These are phyloP conservation scores for Floccularia luteovirens DNA, from an alignment of 768 basidiomycete genomes.

Conservation along the genomic window DNA sequence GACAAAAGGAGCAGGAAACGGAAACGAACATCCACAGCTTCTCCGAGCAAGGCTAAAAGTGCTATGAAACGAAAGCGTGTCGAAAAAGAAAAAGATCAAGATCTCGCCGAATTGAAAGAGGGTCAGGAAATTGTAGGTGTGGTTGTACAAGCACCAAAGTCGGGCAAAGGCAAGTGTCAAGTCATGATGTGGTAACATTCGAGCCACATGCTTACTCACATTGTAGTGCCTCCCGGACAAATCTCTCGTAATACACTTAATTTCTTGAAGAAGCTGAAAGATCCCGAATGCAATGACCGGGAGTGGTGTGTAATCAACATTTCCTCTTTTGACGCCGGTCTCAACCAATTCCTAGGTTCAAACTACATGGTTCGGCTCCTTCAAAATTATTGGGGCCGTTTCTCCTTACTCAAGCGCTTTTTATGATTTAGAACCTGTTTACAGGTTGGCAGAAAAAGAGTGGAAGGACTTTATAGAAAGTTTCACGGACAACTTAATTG, in stretches of 20 bases:
- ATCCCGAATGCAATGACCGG: constrained; percentile 78
- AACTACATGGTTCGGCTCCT: constrained; percentile 52
- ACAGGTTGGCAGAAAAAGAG: constrained; percentile 77
- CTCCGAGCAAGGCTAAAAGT: constrained; percentile 14
- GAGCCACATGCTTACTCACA: not conserved
- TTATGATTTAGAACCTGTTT: constrained; percentile 76
- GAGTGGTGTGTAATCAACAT: constrained; percentile 46
- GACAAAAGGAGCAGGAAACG: constrained; percentile 15
- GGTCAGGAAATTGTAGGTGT: constrained; percentile 67
- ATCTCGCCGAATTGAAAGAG: constrained; percentile 44
- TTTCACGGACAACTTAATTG: constrained; percentile 59
- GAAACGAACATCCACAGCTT: constrained; percentile 14
- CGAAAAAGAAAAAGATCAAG: constrained; percentile 20
- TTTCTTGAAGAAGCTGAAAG: constrained; percentile 63
- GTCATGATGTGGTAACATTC: not conserved
- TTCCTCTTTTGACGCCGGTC: constrained; percentile 1
- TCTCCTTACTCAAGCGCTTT: not conserved
- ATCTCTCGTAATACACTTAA: constrained; percentile 82
- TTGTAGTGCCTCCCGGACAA: constrained; percentile 71
- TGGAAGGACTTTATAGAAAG: constrained; percentile 80
- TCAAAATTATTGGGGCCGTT: not conserved
- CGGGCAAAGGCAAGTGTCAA: constrained; percentile 57
- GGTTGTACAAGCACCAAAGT: constrained; percentile 76
- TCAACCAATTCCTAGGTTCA: constrained; percentile 53
- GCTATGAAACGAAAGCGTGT: constrained; percentile 16